These are phyloP conservation scores for Cryptococcus sp. DNA, from an alignment of 1,284 basidiomycete genomes.

Conservation along the genomic window DNA sequence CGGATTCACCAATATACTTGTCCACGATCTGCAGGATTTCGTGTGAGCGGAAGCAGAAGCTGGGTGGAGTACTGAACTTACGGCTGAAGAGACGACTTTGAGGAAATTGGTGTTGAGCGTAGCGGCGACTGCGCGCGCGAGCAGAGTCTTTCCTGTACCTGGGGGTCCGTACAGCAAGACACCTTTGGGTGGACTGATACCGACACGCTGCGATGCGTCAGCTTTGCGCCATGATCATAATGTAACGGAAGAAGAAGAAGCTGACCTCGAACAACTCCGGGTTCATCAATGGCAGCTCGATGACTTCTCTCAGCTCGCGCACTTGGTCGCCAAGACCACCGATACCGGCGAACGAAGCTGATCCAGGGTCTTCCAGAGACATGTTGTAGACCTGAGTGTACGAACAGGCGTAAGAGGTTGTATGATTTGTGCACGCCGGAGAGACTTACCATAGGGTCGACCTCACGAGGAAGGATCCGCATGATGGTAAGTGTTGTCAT, in stretches of 20 bases:
- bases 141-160: constrained; percentile 92
- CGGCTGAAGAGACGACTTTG: constrained; percentile 95
- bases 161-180: constrained; percentile 97
- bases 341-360: constrained; percentile 93
- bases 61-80: constrained; percentile 27
- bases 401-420: background rate
- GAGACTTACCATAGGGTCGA: constrained; percentile 78
- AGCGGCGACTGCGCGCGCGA: constrained; percentile 93
- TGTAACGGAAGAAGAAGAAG: background rate
- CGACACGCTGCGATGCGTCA: constrained; percentile 66
- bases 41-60: background rate
- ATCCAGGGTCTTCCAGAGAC: constrained; percentile 97
- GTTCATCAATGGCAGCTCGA: constrained; percentile 92
- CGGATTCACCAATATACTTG: constrained; percentile 99
- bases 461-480: constrained; percentile 95
- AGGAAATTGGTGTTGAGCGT: constrained; percentile 96
- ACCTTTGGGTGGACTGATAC: constrained; percentile 95
- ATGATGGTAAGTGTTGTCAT: constrained; percentile 99
- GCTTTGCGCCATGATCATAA: constrained; percentile 1
- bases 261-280: constrained; percentile 80
- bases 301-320: constrained; percentile 93
- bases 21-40: constrained; percentile 71
- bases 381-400: constrained; percentile 84
- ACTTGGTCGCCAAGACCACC: constrained; percentile 96
- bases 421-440: too few species aligned